A percentile compares a stretch with the other conserved stretches of the same genome.
Conservation (phyloP, 169 alveolate genomes). For the Plasmodium adleri region DNA sequence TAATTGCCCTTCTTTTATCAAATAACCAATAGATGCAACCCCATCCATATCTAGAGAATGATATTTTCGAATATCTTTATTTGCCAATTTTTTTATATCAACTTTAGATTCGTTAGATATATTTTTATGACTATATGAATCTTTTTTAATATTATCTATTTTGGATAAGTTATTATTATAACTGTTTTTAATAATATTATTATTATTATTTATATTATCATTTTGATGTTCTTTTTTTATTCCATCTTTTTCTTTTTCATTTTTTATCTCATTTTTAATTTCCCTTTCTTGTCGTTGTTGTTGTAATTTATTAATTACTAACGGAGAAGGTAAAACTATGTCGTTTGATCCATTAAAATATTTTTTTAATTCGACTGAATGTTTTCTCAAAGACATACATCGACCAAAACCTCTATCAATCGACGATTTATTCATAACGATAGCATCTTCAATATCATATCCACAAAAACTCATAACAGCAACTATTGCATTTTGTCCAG, state of each 20-base stretch:
- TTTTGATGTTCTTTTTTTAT: neutral
- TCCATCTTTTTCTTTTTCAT: conserved; percentile 6
- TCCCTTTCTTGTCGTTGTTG: conserved; percentile 5
- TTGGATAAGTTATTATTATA: neutral
- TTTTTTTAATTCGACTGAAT: conserved; percentile 87
- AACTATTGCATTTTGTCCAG: conserved; percentile 99
- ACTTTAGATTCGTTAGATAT: neutral
- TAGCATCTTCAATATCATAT: conserved; percentile 99
- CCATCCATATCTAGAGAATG: conserved; percentile 94
- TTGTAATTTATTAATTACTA: conserved; percentile 50
- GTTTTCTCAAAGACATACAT: conserved; percentile 86
- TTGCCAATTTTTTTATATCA: neutral
- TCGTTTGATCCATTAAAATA: conserved; percentile 86
- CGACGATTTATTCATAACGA: conserved; percentile 97
- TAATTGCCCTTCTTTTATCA: conserved; percentile 93
- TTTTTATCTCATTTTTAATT: neutral
- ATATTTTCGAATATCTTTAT: conserved; percentile 61
- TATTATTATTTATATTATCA: neutral
- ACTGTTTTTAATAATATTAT: neutral
- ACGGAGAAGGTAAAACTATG: conserved; percentile 79
- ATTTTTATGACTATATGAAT: neutral
- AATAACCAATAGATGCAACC: conserved; percentile 92
- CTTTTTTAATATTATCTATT: neutral
- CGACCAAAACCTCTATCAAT: conserved; percentile 99
- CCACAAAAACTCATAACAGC: conserved; percentile 99